phyloP scores from a whole-genome alignment of 2,329 filamentous ascomycete genomes.

The Paecilomyces sp. region DNA sequence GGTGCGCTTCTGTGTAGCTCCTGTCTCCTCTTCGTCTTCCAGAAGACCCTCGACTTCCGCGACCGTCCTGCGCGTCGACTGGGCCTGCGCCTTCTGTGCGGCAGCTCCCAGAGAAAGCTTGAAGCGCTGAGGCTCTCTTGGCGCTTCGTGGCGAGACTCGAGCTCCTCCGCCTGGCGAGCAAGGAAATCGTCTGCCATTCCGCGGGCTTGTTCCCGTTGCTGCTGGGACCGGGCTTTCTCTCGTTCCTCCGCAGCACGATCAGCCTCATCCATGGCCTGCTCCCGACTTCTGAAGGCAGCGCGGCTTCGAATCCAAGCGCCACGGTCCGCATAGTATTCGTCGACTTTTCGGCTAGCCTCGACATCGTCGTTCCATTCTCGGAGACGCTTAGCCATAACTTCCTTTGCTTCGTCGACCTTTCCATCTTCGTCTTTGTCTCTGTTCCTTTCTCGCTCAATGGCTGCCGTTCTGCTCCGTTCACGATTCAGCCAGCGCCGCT shows the following conservation, averaged over 20 bases:
- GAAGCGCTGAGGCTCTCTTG: slow-evolving; percentile 63
- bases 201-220: slow-evolving; percentile 69
- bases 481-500: slow-evolving; percentile 83
- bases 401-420: slow-evolving; percentile 57
- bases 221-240: slow-evolving; percentile 64
- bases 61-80: slow-evolving; percentile 64
- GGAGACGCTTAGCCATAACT: slow-evolving; percentile 63
- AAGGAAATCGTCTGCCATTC: slow-evolving; percentile 86
- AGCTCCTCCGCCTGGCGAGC: slow-evolving; percentile 76
- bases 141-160: slow-evolving; percentile 38
- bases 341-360: slow-evolving; percentile 66
- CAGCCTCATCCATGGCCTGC: slow-evolving; percentile 68
- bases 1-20: slow-evolving; percentile 61
- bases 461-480: slow-evolving; percentile 79
- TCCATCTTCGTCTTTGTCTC: slow-evolving; percentile 68
- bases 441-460: slow-evolving; percentile 73
- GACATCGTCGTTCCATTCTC: slow-evolving; percentile 84
- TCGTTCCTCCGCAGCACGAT: slow-evolving; percentile 69
- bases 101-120: slow-evolving; percentile 89
- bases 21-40: slow-evolving; percentile 87
- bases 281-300: slow-evolving; percentile 67
- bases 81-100: slow-evolving; percentile 56
- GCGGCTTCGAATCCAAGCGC: slow-evolving; percentile 77
- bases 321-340: slow-evolving; percentile 81
- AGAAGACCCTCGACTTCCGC: slow-evolving; percentile 91